Evolutionary conservation across 2,329 filamentous ascomycete species (phyloP).

Genomic region (Penicillium freii): DNA sequence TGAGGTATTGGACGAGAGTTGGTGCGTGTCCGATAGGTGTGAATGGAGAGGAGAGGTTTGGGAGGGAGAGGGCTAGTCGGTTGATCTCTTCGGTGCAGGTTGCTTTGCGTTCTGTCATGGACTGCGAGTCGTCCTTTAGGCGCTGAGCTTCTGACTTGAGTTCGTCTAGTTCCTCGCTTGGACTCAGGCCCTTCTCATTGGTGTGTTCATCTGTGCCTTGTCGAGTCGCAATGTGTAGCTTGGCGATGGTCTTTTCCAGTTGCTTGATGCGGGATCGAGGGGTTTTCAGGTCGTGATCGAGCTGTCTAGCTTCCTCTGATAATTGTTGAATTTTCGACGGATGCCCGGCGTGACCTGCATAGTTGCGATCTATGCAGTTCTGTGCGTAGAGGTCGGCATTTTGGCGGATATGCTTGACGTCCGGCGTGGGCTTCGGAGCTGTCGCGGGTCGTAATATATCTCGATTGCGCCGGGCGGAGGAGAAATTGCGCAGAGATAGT

Average conservation of each 20-base stretch:
- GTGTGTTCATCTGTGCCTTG: slow-evolving; percentile 13
- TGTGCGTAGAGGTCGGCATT: slow-evolving; percentile 75
- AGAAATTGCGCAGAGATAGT: slow-evolving; percentile 22
- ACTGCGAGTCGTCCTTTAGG: slow-evolving; percentile 38
- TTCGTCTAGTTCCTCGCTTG: slow-evolving; percentile 24
- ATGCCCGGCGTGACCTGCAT: slow-evolving; percentile 55
- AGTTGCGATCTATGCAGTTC: slow-evolving; percentile 85
- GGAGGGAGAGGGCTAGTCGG: slow-evolving; percentile 70
- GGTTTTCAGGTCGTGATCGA: slow-evolving; percentile 41
- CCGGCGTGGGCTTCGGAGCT: slow-evolving; percentile 74
- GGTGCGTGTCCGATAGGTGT: slow-evolving; percentile 71
- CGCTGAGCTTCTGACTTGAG: slow-evolving; percentile 40
- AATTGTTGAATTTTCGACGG: slow-evolving; percentile 53
- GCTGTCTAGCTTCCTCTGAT: slow-evolving; percentile 36
- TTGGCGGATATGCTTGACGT: slow-evolving; percentile 86
- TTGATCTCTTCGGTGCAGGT: slow-evolving; percentile 62
- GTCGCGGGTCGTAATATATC: slow-evolving; percentile 58
- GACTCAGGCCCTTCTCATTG: background rate
- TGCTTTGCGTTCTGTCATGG: slow-evolving; percentile 32
- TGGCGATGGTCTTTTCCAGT: slow-evolving; percentile 43
- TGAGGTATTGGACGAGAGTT: slow-evolving; percentile 72
- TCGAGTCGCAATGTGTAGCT: slow-evolving; percentile 29
- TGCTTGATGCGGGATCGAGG: slow-evolving; percentile 46
- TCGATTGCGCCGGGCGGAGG: slow-evolving; percentile 19
- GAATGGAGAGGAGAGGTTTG: slow-evolving; percentile 76